These are phyloP conservation scores for Nakataea oryzae DNA, from an alignment of 2,329 filamentous ascomycete species.

Conservation along the genomic window DNA sequence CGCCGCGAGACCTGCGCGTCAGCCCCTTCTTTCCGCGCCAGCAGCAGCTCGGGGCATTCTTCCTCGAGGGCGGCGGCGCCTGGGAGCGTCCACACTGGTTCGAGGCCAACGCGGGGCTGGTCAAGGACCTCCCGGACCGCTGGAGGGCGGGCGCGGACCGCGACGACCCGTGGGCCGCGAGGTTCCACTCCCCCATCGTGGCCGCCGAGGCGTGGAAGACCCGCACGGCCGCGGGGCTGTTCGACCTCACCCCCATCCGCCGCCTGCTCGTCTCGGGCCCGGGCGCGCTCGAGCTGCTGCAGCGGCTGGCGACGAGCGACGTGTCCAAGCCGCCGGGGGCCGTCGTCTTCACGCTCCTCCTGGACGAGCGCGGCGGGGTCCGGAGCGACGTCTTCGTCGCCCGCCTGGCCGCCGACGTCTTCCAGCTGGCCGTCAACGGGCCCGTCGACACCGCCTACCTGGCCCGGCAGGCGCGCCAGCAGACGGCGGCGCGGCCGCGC, in stretches of 20 bases:
- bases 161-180: conserved; percentile 43
- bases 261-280: conserved; percentile 48
- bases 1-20: conserved; percentile 45
- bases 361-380: conserved; percentile 42
- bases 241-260: conserved; percentile 50
- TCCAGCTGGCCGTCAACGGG: conserved; percentile 47
- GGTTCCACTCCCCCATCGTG: conserved; percentile 46
- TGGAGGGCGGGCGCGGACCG: conserved; percentile 42
- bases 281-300: conserved; percentile 42
- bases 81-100: conserved; percentile 58
- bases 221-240: conserved; percentile 49
- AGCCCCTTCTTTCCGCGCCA: conserved; percentile 48
- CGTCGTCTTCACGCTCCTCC: conserved; percentile 45
- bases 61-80: conserved; percentile 44
- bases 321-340: conserved; percentile 33
- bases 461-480: conserved; percentile 36
- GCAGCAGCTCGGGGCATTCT: conserved; percentile 43
- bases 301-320: conserved; percentile 39
- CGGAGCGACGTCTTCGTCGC: conserved; percentile 47
- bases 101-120: conserved; percentile 40
- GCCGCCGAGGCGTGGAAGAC: conserved; percentile 57
- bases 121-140: conserved; percentile 36
- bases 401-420: conserved; percentile 34
- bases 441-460: conserved; percentile 44
- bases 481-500: conserved; percentile 26